Evolutionary conservation across 352 stramenopile genomes (phyloP).

Genomic region (Pythium volutum): DNA sequence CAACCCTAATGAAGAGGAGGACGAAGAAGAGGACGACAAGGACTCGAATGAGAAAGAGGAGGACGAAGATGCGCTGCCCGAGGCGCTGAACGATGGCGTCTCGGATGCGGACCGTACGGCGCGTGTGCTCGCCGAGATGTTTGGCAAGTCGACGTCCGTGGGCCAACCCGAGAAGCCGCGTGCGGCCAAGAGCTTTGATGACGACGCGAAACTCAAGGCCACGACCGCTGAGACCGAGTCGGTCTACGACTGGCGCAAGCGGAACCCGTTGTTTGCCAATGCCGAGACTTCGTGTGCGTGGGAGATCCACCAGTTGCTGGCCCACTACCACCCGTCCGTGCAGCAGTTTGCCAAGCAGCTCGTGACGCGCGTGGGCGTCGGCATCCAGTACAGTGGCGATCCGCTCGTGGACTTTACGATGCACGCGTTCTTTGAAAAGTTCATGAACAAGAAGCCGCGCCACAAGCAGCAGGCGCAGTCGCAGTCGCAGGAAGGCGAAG

Average conservation of each 20-base stretch:
- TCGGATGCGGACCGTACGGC: slow-evolving; percentile 49
- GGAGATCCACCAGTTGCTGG: slow-evolving; percentile 90
- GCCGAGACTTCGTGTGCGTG: slow-evolving; percentile 82
- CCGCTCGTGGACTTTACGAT: slow-evolving; percentile 97
- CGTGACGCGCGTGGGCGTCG: slow-evolving; percentile 37
- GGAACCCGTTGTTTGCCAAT: slow-evolving; percentile 83
- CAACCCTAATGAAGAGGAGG: slow-evolving; percentile 27
- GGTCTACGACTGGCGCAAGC: slow-evolving; percentile 81
- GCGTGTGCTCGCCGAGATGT: slow-evolving; percentile 65
- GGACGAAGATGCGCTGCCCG: slow-evolving; percentile 31
- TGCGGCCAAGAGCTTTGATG: slow-evolving; percentile 37
- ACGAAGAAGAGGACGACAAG: slow-evolving; percentile 25
- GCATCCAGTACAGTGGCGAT: slow-evolving; percentile 94
- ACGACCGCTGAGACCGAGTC: not conserved
- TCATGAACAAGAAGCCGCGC: slow-evolving; percentile 97
- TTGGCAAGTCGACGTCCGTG: slow-evolving; percentile 32
- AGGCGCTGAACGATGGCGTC: slow-evolving; percentile 35
- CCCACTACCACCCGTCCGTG: slow-evolving; percentile 98
- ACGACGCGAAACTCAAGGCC: slow-evolving; percentile 29
- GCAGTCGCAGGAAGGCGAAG: slow-evolving; percentile 2
- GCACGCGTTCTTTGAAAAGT: slow-evolving; percentile 97
- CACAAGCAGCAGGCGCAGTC: slow-evolving; percentile 34
- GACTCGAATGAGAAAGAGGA: slow-evolving; percentile 34
- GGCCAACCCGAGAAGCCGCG: slow-evolving; percentile 17
- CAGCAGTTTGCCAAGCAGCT: slow-evolving; percentile 89